Evolutionary conservation across 192 early-diverging fungal species (phyloP), one percentile per base, ranked within the genome.

Genomic region (Borealophlyctis nickersoniae): DNA sequence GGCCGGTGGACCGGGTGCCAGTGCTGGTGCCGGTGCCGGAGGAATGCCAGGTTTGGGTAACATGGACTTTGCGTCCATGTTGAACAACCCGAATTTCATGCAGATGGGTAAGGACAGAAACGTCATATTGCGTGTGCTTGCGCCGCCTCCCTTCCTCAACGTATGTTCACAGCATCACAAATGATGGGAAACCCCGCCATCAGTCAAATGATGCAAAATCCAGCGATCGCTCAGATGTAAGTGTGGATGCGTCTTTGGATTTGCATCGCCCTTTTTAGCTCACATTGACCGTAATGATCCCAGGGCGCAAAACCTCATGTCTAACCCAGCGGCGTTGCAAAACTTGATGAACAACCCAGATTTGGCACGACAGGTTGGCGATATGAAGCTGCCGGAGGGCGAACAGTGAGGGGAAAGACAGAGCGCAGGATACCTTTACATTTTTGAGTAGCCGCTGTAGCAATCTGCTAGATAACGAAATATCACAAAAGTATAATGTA

Each of bases 81-180:
- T 96, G 87, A 92, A 72, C 73, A 95, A 99, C 84, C 96, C 96
- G 22, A 88, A 87, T 27, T 78, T 99, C 60, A 97, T 97, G 94
- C 81, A 77, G 69, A 97, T 97, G 94, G 96, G 65, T 74, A 29
- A 67, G 69, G 53, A 2, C 13, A 22, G 4, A 32, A 13, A 36
- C 5, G 2, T 2, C 33, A 11, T 69, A n/a, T 67, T n/a, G 11
- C 32, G 29, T 57, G 22, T 22, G 2, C 1, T 69, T 68, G 13
- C n/a, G 29, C 48, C 52, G 11, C 14, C 24, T 35, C 19, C 24
- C 13, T 55, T 11, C 1, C 36, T 26, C 29, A 66, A 62, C 28
- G 30, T 3, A 45, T 3, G 52, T 26, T 50, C 50, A 14, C 31
- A 74, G 72, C 72, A 9, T 51, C 66, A 26, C 32, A 65, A 34